phyloP scores from a whole-genome alignment of 2,329 filamentous ascomycete species.

The Trichoderma sp. region DNA sequence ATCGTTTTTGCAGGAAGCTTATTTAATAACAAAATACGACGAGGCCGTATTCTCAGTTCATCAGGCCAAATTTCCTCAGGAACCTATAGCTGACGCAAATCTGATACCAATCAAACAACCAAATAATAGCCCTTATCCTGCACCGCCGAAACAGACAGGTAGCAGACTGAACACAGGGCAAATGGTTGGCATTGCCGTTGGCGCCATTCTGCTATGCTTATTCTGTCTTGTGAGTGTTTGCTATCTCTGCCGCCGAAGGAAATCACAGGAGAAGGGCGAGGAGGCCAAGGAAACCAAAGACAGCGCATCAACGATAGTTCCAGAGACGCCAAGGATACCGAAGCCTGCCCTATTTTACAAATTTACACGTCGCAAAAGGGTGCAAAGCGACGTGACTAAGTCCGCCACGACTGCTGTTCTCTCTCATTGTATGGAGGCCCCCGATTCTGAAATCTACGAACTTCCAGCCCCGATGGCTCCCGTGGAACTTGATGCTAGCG shows the following conservation, averaged over 20 bases:
- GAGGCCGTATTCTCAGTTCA: conserved; percentile 52
- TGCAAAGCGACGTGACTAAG: conserved; percentile 26
- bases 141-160: conserved; percentile 26
- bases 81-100: conserved; percentile 39
- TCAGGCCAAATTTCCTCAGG: conserved; percentile 51
- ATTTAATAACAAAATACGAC: conserved; percentile 57
- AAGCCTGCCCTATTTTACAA: conserved; percentile 39
- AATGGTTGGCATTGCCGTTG: conserved; percentile 47
- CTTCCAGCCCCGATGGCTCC: conserved; percentile 46
- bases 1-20: conserved; percentile 68
- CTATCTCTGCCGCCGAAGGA: conserved; percentile 36
- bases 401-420: conserved; percentile 27
- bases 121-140: conserved; percentile 47
- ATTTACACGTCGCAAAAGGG: conserved; percentile 38
- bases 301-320: conserved; percentile 34
- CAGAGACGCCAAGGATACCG: conserved; percentile 26
- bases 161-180: conserved; percentile 39
- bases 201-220: conserved; percentile 36
- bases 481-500: conserved; percentile 47
- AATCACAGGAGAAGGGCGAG: conserved; percentile 22
- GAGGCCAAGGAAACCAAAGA: conserved; percentile 38
- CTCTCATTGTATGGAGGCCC: conserved; percentile 30
- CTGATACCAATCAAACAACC: conserved; percentile 43
- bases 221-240: conserved; percentile 31
- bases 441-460: conserved; percentile 51